These are phyloP conservation scores for Sugiyamaella japonica DNA, from an alignment of 1,139 yeast genomes.

Conservation along the genomic window DNA sequence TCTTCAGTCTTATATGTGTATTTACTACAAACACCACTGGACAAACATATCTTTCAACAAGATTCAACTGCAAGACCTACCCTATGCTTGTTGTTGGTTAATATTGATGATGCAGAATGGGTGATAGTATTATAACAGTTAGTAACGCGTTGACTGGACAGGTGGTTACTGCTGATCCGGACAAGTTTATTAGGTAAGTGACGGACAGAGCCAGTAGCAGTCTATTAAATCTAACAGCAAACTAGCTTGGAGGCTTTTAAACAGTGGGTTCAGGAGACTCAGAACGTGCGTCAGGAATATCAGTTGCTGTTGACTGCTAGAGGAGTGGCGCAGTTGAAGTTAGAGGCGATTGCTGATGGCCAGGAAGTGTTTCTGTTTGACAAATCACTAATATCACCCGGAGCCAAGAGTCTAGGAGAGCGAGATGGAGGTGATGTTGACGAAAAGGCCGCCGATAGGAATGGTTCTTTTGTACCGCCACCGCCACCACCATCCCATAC, in stretches of 20 bases:
- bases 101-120: not conserved
- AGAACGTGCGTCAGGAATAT: slow-evolving; percentile 29
- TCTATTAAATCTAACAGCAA: not conserved
- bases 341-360: slow-evolving; percentile 35
- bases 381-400: slow-evolving; percentile 24
- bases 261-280: slow-evolving; percentile 22
- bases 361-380: slow-evolving; percentile 35
- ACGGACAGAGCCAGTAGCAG: too few species aligned
- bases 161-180: slow-evolving; percentile 26
- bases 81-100: not conserved
- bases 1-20: not conserved
- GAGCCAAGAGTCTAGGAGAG: not conserved
- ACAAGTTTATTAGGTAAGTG: slow-evolving; percentile 29
- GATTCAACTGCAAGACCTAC: too few species aligned
- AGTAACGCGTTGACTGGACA: slow-evolving; percentile 30
- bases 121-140: slow-evolving; percentile 25
- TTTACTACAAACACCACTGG: not conserved
- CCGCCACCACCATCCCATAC: not conserved
- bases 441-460: not conserved
- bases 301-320: slow-evolving; percentile 37
- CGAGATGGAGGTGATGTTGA: not conserved
- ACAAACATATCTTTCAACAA: too few species aligned
- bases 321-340: slow-evolving; percentile 33
- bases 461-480: too few species aligned
- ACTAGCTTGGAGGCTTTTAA: slow-evolving; percentile 29